A percentile compares a stretch with the other conserved stretches of the same genome.
Conservation (phyloP, 164 flowering plant species). For the Euptelea pleiosperma region DNA sequence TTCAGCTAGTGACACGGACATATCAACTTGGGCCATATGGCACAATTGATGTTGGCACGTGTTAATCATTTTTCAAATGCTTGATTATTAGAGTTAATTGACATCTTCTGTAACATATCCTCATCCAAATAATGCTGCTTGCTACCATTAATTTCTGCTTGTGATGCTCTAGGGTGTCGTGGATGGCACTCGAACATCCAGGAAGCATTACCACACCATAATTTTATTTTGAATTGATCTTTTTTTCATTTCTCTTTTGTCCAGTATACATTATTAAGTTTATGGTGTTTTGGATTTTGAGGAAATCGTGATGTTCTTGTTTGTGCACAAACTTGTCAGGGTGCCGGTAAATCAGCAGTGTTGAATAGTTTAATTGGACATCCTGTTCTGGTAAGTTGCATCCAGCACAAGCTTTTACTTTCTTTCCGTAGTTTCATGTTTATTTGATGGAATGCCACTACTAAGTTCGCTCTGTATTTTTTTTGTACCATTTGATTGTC, state of each 20-base stretch:
- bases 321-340: constrained; percentile 36
- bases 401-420: neutral
- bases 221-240: neutral
- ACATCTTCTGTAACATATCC: neutral
- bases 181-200: too few species aligned
- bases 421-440: too few species aligned
- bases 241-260: neutral
- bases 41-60: neutral
- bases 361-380: constrained; percentile 95
- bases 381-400: constrained; percentile 77
- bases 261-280: neutral
- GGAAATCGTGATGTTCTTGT: constrained; percentile 7
- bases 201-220: neutral
- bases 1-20: too few species aligned
- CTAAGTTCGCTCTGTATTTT: neutral
- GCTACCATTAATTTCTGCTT: neutral
- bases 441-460: neutral
- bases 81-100: neutral
- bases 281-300: neutral
- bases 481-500: neutral
- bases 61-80: neutral
- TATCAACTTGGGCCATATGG: neutral
- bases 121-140: neutral
- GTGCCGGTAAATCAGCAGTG: constrained; percentile 96
- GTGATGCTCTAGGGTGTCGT: too few species aligned